phyloP scores from a whole-genome alignment of 2,329 filamentous ascomycete species.

The Penicillium sp. region DNA sequence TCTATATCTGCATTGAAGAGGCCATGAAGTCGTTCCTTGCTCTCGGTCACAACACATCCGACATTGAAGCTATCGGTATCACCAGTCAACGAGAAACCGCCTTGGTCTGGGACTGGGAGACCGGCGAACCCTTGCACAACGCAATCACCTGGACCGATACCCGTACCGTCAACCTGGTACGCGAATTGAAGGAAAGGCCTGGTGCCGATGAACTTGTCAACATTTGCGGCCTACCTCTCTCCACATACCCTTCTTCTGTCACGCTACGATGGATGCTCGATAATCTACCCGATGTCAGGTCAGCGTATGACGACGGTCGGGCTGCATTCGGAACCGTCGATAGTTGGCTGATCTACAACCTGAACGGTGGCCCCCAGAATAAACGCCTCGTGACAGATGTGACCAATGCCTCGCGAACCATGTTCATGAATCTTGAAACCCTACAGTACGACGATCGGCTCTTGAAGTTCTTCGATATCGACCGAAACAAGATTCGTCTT shows the following conservation, averaged over 20 bases:
- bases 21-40: conserved; percentile 69
- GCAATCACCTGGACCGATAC: conserved; percentile 92
- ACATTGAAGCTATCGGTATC: conserved; percentile 77
- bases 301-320: conserved; percentile 72
- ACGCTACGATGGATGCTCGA: conserved; percentile 81
- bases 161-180: conserved; percentile 70
- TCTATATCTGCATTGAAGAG: conserved; percentile 75
- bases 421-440: conserved; percentile 88
- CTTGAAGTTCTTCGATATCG: conserved; percentile 75
- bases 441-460: conserved; percentile 76
- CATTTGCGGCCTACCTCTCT: conserved; percentile 77
- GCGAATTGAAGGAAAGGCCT: conserved; percentile 67
- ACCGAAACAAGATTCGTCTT: conserved; percentile 67
- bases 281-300: conserved; percentile 66
- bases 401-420: conserved; percentile 84
- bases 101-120: conserved; percentile 77
- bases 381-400: conserved; percentile 78
- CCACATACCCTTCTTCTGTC: conserved; percentile 82
- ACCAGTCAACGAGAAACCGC: conserved; percentile 91
- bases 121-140: conserved; percentile 77
- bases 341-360: conserved; percentile 80
- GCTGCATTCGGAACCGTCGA: conserved; percentile 86
- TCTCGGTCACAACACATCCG: conserved; percentile 64
- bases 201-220: conserved; percentile 68
- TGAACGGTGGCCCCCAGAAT: conserved; percentile 68